A percentile compares a stretch with the other conserved stretches of the same genome.
These are phyloP conservation scores for Knoxdaviesia capensis DNA, from an alignment of 2,329 filamentous ascomycete species.

Conservation along the genomic window DNA sequence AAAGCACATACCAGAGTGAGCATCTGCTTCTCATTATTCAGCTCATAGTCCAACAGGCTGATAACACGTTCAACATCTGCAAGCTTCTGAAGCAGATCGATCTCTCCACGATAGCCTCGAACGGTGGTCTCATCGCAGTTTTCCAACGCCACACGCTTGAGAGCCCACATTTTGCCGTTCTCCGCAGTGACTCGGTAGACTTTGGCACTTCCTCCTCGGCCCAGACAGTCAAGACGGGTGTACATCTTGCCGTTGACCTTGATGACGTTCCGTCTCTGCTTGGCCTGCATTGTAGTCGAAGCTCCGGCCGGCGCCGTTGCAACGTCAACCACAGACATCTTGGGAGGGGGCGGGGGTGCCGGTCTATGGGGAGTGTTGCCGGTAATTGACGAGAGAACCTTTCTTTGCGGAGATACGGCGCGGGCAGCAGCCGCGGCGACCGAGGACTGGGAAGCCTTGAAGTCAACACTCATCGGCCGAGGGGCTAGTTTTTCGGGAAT, in stretches of 20 bases:
- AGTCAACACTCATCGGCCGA: too few relatives aligned
- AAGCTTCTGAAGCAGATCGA: constrained; percentile 69
- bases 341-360: constrained; percentile 68
- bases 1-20: constrained; percentile 52
- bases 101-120: constrained; percentile 82
- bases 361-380: constrained; percentile 58
- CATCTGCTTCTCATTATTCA: constrained; percentile 79
- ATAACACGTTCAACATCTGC: constrained; percentile 79
- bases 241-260: constrained; percentile 83
- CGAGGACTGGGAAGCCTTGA: background rate
- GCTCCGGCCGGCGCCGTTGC: constrained; percentile 71
- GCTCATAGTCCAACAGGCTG: constrained; percentile 74
- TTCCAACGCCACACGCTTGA: constrained; percentile 83
- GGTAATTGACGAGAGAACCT: constrained; percentile 30
- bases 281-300: constrained; percentile 44
- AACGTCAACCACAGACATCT: constrained; percentile 90
- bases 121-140: constrained; percentile 72
- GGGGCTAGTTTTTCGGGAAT: too few relatives aligned
- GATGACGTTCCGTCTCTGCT: constrained; percentile 64
- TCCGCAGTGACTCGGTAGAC: constrained; percentile 95
- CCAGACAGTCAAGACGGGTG: constrained; percentile 74
- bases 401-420: constrained; percentile 31
- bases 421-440: background rate
- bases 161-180: constrained; percentile 83
- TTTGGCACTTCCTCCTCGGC: constrained; percentile 79